These are phyloP conservation scores for Penicillium crustosum DNA, from an alignment of 2,329 filamentous ascomycete species.

Conservation along the genomic window DNA sequence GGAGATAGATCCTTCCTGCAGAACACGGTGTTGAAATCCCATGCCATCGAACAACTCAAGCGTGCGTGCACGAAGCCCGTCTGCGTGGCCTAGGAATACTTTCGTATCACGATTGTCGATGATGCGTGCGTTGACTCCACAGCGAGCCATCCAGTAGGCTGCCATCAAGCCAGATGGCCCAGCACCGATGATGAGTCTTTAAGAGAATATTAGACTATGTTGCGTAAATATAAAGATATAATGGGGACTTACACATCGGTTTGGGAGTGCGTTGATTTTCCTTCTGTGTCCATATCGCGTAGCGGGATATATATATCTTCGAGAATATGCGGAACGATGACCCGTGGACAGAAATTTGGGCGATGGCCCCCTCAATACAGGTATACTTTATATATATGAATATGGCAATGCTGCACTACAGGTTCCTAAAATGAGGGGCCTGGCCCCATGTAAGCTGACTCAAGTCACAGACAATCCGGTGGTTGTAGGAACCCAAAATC, in stretches of 20 bases:
- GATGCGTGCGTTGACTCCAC: constrained; percentile 50
- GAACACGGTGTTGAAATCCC: constrained; percentile 63
- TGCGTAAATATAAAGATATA: accelerated
- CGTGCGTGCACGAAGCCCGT: constrained; percentile 23
- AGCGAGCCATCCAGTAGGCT: constrained; percentile 52
- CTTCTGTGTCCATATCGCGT: not conserved
- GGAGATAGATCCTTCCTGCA: constrained; percentile 67
- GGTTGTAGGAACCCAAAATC: not conserved
- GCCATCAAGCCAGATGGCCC: constrained; percentile 52
- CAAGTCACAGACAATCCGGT: not conserved
- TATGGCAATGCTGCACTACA: not conserved
- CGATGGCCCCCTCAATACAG: accelerated
- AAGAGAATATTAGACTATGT: not conserved
- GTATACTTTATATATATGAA: not conserved
- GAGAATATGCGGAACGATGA: not conserved
- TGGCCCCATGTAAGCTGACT: not conserved
- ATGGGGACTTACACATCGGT: constrained; percentile 5
- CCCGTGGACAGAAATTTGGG: not conserved
- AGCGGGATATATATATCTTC: not conserved
- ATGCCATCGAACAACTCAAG: constrained; percentile 65
- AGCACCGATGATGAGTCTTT: constrained; percentile 49
- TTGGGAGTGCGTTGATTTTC: not conserved
- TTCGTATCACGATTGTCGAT: constrained; percentile 48
- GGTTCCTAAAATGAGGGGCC: not conserved
- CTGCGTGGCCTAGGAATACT: constrained; percentile 31